Evolutionary conservation across 768 basidiomycete genomes (phyloP), one percentile per base, ranked within the genome.

Genomic region (Pilatotrama ljubarskyi): DNA sequence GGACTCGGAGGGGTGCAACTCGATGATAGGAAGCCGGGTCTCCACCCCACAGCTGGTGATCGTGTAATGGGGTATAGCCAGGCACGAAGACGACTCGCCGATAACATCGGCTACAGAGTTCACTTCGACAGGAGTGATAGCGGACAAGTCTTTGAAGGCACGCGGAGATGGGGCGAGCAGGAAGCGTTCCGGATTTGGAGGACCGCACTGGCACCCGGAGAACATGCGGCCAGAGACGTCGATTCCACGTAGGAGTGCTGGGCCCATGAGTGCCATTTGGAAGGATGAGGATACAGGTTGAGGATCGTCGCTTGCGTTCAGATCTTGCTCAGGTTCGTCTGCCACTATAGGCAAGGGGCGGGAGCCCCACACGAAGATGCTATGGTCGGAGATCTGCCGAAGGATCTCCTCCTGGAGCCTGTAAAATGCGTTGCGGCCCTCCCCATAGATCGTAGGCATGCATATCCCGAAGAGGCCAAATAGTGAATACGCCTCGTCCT

Each of bases 401-500:
- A 56, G 46, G 24, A 56, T 56, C 36, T 56, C 55, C n/a, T 40
- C 35, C 25, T 56, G 55, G 22, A 56, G 26, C n/a, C 56, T 26
- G 15, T 42, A 9, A 22, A 55, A 55, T 5, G 54, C 41, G 18
- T 55, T 38, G 14, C 55, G 55, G 8, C 55, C 55, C 44, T 55
- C 55, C 9, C 44, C 55, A 10, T 55, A 55, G 44, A 38, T 55
- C 1, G 55, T 55, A 20, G 46, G 20, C 46, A 55, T 46, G 35
- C 25, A 25, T 4, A 55, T 36, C 15, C 55, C 55, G 35, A 55
- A 55, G 44, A 55, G 9, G 13, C 55, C 55, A 8, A 55, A 18
- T 3, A 60, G 37, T 7, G 46, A 54, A 40, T 60, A 60, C 20
- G 59, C 59, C 47, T 52, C 51, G 38, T 60, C 59, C 29, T 60